Percentiles rank a stretch among this genome's conserved stretches.
These are phyloP conservation scores for Podospora bellae-mahoneyi DNA, from an alignment of 495 filamentous ascomycete species.

Conservation along the genomic window DNA sequence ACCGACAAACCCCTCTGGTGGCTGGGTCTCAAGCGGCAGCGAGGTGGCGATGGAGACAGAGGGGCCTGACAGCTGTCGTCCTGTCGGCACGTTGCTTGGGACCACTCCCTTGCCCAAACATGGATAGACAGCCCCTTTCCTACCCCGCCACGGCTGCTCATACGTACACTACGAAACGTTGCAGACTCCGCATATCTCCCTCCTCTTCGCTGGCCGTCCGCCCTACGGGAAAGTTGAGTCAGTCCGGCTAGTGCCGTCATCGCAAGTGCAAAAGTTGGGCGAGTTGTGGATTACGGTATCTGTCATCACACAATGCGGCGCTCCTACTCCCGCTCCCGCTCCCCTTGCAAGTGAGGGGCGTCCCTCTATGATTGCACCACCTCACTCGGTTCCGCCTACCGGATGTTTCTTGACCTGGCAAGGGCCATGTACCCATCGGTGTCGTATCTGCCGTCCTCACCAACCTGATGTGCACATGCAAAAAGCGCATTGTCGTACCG, in stretches of 20 bases:
- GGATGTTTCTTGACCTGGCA: constrained; percentile 18
- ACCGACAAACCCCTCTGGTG: not conserved
- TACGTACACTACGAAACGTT: not conserved
- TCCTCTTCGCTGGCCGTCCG: constrained; percentile 7
- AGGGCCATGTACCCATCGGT: constrained; percentile 14
- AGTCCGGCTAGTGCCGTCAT: constrained; percentile 30
- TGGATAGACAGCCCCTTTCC: constrained; percentile 4
- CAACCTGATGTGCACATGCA: constrained; percentile 34
- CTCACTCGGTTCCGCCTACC: constrained; percentile 25
- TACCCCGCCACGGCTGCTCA: not conserved
- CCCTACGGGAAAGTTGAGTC: constrained; percentile 19
- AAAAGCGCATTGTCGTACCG: constrained; percentile 22
- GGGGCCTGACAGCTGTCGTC: constrained; percentile 2
- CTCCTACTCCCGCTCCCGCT: constrained; percentile 13
- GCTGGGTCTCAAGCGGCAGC: not conserved
- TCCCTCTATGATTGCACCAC: not conserved
- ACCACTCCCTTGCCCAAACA: not conserved
- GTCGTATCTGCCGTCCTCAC: constrained; percentile 33
- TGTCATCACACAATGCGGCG: constrained; percentile 19
- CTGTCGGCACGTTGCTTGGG: not conserved
- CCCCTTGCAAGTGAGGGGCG: not conserved
- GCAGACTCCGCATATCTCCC: constrained; percentile 13
- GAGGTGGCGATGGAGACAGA: constrained; percentile 12
- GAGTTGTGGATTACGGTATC: constrained; percentile 6
- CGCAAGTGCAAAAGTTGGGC: constrained; percentile 14